phyloP scores from a whole-genome alignment of 1,139 yeast species.

The Sugiyamaella xylanicola region DNA sequence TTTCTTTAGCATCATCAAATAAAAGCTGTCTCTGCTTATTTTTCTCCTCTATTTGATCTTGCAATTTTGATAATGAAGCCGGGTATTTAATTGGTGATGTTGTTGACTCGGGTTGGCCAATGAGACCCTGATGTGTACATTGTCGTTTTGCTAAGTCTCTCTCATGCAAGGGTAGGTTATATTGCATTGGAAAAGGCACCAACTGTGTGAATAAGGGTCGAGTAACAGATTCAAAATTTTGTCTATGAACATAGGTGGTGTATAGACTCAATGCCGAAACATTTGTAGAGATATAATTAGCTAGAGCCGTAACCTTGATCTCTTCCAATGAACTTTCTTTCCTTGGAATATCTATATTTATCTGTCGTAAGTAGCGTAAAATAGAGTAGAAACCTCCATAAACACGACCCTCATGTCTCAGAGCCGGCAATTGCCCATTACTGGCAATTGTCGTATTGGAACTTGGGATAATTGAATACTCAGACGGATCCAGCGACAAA shows the following conservation, averaged over 20 bases:
- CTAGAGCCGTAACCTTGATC: conserved; percentile 41
- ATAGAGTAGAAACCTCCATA: conserved; percentile 57
- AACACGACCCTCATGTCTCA: conserved; percentile 42
- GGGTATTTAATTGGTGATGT: conserved; percentile 10
- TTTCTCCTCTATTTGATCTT: conserved; percentile 48
- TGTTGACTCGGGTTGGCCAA: not conserved
- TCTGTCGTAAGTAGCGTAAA: conserved; percentile 41
- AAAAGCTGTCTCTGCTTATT: conserved; percentile 49
- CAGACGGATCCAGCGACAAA: conserved; percentile 27
- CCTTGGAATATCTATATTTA: conserved; percentile 23
- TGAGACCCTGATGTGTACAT: conserved; percentile 39
- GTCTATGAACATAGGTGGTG: conserved; percentile 59
- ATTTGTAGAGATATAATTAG: conserved; percentile 47
- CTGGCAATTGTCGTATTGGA: conserved; percentile 61
- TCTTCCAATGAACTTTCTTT: conserved; percentile 15
- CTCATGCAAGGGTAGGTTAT: conserved; percentile 65
- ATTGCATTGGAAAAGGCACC: conserved; percentile 85
- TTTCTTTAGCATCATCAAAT: conserved; percentile 54
- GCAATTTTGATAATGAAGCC: conserved; percentile 20
- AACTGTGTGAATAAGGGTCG: conserved; percentile 60
- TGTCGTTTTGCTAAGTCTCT: conserved; percentile 51
- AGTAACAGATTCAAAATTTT: conserved; percentile 66
- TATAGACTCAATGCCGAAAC: conserved; percentile 59
- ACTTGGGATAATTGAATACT: conserved; percentile 52
- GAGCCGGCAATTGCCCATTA: conserved; percentile 54